Conservation (phyloP, 768 basidiomycete genomes). For the Trametes cingulata region DNA sequence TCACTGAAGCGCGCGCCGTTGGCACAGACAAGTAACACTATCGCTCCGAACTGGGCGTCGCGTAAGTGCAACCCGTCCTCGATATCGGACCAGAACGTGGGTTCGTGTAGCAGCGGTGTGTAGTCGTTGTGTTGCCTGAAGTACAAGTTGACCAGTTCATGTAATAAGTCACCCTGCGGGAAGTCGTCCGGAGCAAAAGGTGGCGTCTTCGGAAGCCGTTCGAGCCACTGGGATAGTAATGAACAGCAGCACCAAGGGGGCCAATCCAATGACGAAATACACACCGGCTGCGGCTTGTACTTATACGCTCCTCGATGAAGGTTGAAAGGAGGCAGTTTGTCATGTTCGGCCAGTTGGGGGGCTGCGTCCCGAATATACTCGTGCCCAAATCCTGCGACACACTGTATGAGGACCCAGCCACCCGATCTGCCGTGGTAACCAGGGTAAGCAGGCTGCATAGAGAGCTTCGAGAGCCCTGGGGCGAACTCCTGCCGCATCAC, state of each 20-base stretch:
- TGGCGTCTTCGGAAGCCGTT: not conserved
- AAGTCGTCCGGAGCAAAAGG: slow-evolving; percentile 40
- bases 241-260: no score
- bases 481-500: slow-evolving; percentile 26
- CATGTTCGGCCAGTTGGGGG: not conserved
- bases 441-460: slow-evolving; percentile 25
- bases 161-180: slow-evolving; percentile 52
- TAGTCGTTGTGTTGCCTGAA: slow-evolving; percentile 60
- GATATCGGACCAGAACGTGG: slow-evolving; percentile 58
- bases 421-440: slow-evolving; percentile 45
- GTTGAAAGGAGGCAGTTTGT: not conserved
- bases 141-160: slow-evolving; percentile 58
- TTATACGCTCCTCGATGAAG: not conserved
- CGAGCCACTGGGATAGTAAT: not conserved
- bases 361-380: slow-evolving; percentile 32
- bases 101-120: slow-evolving; percentile 71
- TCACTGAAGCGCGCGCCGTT: slow-evolving; percentile 54
- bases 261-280: not conserved
- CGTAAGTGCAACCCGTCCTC: slow-evolving; percentile 48
- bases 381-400: slow-evolving; percentile 40
- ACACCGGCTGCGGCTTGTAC: not conserved
- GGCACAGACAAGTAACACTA: slow-evolving; percentile 72
- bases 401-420: slow-evolving; percentile 41
- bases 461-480: slow-evolving; percentile 29
- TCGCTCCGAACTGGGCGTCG: slow-evolving; percentile 54